Conservation (phyloP, 2,329 filamentous ascomycete species). For the Fusarium burgessii region DNA sequence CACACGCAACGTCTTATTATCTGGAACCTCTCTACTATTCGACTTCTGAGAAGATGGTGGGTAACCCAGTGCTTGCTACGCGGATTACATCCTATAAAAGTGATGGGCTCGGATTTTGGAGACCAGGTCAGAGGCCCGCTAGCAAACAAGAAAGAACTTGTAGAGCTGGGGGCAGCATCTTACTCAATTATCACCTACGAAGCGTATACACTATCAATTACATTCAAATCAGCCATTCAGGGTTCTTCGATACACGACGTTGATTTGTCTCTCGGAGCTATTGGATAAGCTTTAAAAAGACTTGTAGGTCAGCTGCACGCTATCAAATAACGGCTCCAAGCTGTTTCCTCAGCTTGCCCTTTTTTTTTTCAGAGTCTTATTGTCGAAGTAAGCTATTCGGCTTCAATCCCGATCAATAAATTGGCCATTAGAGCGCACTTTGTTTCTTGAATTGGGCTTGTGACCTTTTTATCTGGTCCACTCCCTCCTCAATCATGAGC, state of each 20-base stretch:
- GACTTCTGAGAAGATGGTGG: too few relatives aligned
- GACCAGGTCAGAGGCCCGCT: accelerated
- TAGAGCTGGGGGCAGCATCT: background rate
- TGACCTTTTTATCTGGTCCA: accelerated
- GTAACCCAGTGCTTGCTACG: too few relatives aligned
- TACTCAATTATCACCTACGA: accelerated
- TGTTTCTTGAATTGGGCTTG: accelerated
- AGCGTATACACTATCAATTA: accelerated
- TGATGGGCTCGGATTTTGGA: too few relatives aligned
- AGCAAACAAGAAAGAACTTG: accelerated
- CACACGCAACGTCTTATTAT: accelerated
- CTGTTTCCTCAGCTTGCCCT: background rate
- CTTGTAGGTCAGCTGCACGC: background rate
- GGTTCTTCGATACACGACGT: accelerated
- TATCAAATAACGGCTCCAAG: too few relatives aligned
- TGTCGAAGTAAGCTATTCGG: background rate
- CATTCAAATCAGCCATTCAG: accelerated
- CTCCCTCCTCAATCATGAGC: too few relatives aligned
- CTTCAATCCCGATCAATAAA: background rate
- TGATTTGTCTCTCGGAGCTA: accelerated
- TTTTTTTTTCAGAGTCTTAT: too few relatives aligned
- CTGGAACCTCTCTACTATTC: too few relatives aligned
- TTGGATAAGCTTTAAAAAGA: background rate
- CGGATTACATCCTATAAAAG: too few relatives aligned
- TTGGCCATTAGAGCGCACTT: background rate